Evolutionary conservation across 768 basidiomycete species (phyloP).

Genomic region (Tulasnella sp.): DNA sequence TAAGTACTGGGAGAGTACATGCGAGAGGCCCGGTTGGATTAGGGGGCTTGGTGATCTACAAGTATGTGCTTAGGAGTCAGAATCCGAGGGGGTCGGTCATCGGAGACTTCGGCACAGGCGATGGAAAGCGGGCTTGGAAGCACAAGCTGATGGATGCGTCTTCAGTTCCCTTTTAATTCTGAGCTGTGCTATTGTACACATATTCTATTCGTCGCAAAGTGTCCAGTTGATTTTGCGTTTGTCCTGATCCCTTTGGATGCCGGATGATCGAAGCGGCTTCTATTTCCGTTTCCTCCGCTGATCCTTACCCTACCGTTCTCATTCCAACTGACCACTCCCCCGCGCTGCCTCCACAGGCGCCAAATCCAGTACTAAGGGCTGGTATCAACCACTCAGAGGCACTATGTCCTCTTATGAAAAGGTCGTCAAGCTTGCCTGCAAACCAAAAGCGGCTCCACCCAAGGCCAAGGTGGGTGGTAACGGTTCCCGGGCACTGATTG

Average conservation of each 20-base stretch:
- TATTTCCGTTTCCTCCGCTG: too few relatives aligned
- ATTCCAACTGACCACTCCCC: too few relatives aligned
- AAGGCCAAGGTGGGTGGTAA: slow-evolving; percentile 70
- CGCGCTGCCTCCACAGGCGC: too few relatives aligned
- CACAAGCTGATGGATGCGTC: slow-evolving; percentile 29
- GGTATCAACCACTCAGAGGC: too few relatives aligned
- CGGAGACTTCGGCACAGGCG: slow-evolving; percentile 67
- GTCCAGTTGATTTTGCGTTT: too few relatives aligned
- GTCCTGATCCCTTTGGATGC: too few relatives aligned
- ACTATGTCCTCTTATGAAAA: slow-evolving; percentile 33
- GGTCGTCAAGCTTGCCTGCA: slow-evolving; percentile 92
- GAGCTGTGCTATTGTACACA: too few relatives aligned
- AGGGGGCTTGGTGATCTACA: slow-evolving; percentile 90
- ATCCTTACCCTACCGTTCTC: too few relatives aligned
- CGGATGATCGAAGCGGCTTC: too few relatives aligned
- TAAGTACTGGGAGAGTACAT: slow-evolving; percentile 93
- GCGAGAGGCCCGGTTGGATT: slow-evolving; percentile 93
- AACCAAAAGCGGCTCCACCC: slow-evolving; percentile 91
- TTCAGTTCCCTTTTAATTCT: slow-evolving; percentile 4
- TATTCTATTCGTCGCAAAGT: too few relatives aligned
- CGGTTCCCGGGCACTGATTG: background rate
- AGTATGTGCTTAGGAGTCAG: slow-evolving; percentile 81
- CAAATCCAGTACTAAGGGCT: too few relatives aligned
- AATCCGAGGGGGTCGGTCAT: slow-evolving; percentile 70
- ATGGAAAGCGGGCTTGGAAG: slow-evolving; percentile 62